A percentile compares a stretch with the other conserved stretches of the same genome.
Conservation (phyloP, 495 filamentous ascomycete species). For the Aspergillus kassunensis region DNA sequence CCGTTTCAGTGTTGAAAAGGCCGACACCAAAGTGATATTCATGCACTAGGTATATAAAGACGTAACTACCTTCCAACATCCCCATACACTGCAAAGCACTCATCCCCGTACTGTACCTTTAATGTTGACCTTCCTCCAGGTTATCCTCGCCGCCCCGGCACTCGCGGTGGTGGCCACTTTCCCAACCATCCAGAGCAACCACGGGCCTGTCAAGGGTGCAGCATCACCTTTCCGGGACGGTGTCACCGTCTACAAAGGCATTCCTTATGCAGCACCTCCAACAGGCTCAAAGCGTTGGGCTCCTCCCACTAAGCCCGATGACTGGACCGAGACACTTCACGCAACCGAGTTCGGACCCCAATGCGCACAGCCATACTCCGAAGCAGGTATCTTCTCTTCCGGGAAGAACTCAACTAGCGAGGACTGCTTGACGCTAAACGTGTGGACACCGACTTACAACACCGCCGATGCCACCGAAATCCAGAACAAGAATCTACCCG, state of each 20-base stretch:
- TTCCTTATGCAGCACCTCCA: conserved; percentile 11
- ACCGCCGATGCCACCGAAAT: conserved; percentile 13
- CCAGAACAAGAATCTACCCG: conserved; percentile 21
- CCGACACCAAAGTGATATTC: too few species aligned
- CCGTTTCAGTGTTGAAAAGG: too few species aligned
- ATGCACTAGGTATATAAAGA: too few species aligned
- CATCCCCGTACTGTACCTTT: too few species aligned
- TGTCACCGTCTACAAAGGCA: conserved; percentile 9
- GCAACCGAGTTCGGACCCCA: conserved; percentile 16
- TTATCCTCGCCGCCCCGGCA: too few species aligned
- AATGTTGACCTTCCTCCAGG: too few species aligned
- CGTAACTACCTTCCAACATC: too few species aligned
- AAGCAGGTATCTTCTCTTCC: conserved; percentile 16
- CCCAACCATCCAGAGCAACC: conserved; percentile 7
- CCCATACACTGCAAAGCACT: too few species aligned
- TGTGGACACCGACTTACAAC: conserved; percentile 30
- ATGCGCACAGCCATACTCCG: conserved; percentile 11
- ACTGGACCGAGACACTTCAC: conserved; percentile 7
- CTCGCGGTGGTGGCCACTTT: neutral
- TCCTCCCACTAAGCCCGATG: neutral
- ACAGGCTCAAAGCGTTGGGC: conserved; percentile 11
- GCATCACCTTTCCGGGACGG: conserved; percentile 9
- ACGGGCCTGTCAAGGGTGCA: conserved; percentile 2
- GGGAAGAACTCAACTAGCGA: conserved; percentile 21
- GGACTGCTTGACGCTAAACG: conserved; percentile 37